A percentile compares a stretch with the other conserved stretches of the same genome.
phyloP scores from a whole-genome alignment of 192 early-diverging fungal genomes.

The Paraglomus brasilianum region DNA sequence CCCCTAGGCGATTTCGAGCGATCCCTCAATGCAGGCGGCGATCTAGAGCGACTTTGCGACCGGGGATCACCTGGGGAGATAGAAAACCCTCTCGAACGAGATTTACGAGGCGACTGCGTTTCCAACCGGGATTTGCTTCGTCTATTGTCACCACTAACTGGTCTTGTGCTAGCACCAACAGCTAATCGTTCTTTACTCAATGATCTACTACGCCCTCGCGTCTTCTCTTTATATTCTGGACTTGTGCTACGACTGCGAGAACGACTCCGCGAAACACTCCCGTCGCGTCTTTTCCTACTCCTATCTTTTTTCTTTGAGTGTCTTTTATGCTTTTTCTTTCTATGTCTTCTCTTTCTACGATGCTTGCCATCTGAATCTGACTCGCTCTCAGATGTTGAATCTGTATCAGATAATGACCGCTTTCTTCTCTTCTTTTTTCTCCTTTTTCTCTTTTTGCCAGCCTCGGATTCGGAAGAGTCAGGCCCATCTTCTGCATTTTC shows the following conservation, averaged over 20 bases:
- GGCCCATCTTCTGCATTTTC: constrained; percentile 26
- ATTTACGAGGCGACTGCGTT: background rate
- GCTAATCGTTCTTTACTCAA: background rate
- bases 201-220: constrained; percentile 8
- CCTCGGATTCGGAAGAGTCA: constrained; percentile 20
- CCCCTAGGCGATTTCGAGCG: constrained; percentile 9
- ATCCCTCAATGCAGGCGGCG: background rate
- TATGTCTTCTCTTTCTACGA: constrained; percentile 37
- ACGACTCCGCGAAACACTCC: constrained; percentile 3
- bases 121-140: no score
- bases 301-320: constrained; percentile 37
- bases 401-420: constrained; percentile 32
- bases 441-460: constrained; percentile 24
- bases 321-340: constrained; percentile 37
- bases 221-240: constrained; percentile 37
- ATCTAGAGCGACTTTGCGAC: background rate
- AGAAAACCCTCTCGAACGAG: background rate
- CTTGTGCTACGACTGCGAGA: constrained; percentile 27
- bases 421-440: constrained; percentile 30
- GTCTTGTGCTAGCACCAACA: background rate
- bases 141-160: background rate
- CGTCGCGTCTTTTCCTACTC: constrained; percentile 27
- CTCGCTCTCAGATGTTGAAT: constrained; percentile 34
- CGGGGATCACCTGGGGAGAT: background rate
- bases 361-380: constrained; percentile 40